Evolutionary conservation across 2,329 filamentous ascomycete genomes (phyloP).

Genomic region (Ophiosphaerella korrae): DNA sequence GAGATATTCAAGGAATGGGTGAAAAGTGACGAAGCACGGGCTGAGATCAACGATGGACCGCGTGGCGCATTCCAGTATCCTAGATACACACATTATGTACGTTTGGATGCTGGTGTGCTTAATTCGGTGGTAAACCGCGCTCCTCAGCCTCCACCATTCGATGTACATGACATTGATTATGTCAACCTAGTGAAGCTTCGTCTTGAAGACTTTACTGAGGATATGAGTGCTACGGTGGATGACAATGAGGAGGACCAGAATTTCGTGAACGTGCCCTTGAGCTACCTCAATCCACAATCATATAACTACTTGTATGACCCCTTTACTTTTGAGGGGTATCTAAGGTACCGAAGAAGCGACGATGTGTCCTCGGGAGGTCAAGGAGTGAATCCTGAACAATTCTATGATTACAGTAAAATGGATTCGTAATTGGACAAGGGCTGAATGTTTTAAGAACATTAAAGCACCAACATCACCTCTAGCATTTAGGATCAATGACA

Average conservation of each 20-base stretch:
- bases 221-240: too few relatives aligned
- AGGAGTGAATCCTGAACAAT: too few relatives aligned
- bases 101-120: not conserved
- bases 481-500: too few relatives aligned
- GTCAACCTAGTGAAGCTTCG: not conserved
- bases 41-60: not conserved
- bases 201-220: not conserved
- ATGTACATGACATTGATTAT: not conserved
- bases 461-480: too few relatives aligned
- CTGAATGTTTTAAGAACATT: too few relatives aligned
- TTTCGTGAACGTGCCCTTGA: not conserved
- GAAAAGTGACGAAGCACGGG: not conserved
- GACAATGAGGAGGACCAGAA: not conserved
- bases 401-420: too few relatives aligned
- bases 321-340: not conserved
- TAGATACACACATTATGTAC: not conserved
- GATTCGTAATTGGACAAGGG: too few relatives aligned
- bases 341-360: not conserved
- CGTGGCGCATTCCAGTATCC: not conserved
- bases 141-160: not conserved
- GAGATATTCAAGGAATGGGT: not conserved
- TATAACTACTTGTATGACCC: not conserved
- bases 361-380: not conserved
- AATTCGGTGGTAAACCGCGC: not conserved
- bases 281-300: not conserved